Evolutionary conservation across 1,284 basidiomycete genomes (phyloP).

Genomic region (Trametes pubescens): DNA sequence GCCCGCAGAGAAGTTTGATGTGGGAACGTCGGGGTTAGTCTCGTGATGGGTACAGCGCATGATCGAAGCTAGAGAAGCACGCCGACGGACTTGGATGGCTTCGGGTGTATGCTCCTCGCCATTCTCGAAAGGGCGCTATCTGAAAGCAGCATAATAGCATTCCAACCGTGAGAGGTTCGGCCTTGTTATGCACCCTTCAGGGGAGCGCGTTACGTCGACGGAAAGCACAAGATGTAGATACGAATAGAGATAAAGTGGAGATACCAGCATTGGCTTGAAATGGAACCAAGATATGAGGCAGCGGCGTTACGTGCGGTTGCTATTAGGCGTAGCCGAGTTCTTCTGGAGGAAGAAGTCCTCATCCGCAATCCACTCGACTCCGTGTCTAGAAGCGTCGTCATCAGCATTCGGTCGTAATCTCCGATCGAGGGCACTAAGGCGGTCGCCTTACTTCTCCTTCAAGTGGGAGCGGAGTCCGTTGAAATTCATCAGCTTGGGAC

Average conservation of each 20-base stretch:
- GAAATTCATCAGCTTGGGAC: constrained; percentile 44
- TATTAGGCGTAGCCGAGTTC: constrained; percentile 1
- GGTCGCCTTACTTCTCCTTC: constrained; percentile 59
- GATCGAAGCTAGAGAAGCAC: constrained; percentile 29
- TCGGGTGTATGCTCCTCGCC: constrained; percentile 12
- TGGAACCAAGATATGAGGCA: neutral
- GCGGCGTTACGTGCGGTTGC: constrained; percentile 12
- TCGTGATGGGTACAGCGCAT: constrained; percentile 29
- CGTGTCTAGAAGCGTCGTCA: constrained; percentile 40
- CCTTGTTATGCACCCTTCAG: neutral
- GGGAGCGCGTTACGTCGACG: constrained; percentile 4
- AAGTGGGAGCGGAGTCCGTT: constrained; percentile 66
- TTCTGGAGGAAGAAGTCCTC: constrained; percentile 45
- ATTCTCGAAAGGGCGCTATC: constrained; percentile 21
- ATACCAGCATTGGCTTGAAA: neutral
- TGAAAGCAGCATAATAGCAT: constrained; percentile 25
- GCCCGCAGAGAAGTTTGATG: constrained; percentile 24
- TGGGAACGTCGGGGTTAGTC: constrained; percentile 14
- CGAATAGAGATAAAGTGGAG: neutral
- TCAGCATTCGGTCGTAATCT: constrained; percentile 6
- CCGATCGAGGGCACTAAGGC: constrained; percentile 6
- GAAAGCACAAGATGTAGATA: constrained; percentile 4
- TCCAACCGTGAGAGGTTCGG: constrained; percentile 17
- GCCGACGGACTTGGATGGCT: constrained; percentile 17
- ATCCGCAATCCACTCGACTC: constrained; percentile 42